phyloP scores from a whole-genome alignment of 768 basidiomycete genomes.

The Mycena maculata region DNA sequence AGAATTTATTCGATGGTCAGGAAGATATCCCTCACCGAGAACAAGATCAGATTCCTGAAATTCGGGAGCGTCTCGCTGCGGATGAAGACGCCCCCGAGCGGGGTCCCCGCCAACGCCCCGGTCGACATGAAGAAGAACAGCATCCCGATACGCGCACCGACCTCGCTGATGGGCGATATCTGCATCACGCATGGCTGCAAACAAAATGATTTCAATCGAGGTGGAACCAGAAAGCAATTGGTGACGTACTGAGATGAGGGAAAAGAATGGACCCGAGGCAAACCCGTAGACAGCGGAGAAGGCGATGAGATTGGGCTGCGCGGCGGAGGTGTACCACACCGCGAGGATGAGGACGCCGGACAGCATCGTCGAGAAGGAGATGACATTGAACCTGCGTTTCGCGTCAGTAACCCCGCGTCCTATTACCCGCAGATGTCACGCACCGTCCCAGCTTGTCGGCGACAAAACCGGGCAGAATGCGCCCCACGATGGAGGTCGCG shows the following conservation, averaged over 20 bases:
- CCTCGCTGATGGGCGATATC: slow-evolving; percentile 39
- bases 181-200: slow-evolving; percentile 36
- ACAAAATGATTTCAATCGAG: too few relatives aligned
- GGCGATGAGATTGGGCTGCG: slow-evolving; percentile 37
- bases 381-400: slow-evolving; percentile 35
- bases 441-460: slow-evolving; percentile 40
- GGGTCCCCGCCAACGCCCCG: slow-evolving; percentile 41
- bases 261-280: slow-evolving; percentile 41
- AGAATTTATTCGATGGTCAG: background rate
- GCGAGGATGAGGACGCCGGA: slow-evolving; percentile 39
- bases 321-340: slow-evolving; percentile 39
- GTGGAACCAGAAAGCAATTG: background rate
- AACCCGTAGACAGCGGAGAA: slow-evolving; percentile 41
- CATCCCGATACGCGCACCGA: slow-evolving; percentile 43
- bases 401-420: background rate
- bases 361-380: slow-evolving; percentile 28
- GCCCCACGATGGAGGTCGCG: slow-evolving; percentile 40
- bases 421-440: background rate
- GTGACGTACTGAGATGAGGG: slow-evolving; percentile 34
- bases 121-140: slow-evolving; percentile 40
- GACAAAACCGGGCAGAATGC: slow-evolving; percentile 39
- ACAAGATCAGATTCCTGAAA: slow-evolving; percentile 40
- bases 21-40: slow-evolving; percentile 34
- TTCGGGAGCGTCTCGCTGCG: slow-evolving; percentile 27
- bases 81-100: slow-evolving; percentile 40